Evolutionary conservation across 2,329 filamentous ascomycete species (phyloP).

Genomic region (Monosporascus sp.): DNA sequence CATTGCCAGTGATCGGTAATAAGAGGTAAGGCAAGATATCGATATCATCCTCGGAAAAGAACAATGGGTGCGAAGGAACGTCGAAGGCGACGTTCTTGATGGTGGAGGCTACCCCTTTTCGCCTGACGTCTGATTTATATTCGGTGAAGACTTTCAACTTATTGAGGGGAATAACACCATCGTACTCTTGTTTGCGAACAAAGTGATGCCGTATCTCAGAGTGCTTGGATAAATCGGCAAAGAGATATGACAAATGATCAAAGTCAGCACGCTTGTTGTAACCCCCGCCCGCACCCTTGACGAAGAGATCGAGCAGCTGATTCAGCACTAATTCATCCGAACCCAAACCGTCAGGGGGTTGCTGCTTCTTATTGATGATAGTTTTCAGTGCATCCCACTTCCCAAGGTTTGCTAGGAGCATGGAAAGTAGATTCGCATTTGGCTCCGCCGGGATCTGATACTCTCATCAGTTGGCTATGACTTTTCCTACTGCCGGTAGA

Average conservation of each 20-base stretch:
- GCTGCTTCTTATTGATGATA: slow-evolving; percentile 64
- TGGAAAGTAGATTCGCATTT: slow-evolving; percentile 79
- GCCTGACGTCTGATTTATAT: slow-evolving; percentile 74
- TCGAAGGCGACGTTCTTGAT: slow-evolving; percentile 95
- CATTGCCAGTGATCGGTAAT: slow-evolving; percentile 79
- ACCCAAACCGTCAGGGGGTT: slow-evolving; percentile 63
- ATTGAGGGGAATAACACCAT: slow-evolving; percentile 78
- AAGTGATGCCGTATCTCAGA: slow-evolving; percentile 72
- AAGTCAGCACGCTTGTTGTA: slow-evolving; percentile 85
- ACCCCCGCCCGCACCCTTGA: slow-evolving; percentile 76
- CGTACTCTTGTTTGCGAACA: slow-evolving; percentile 67
- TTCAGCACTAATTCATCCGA: slow-evolving; percentile 74
- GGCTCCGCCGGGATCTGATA: slow-evolving; percentile 64
- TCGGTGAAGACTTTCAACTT: slow-evolving; percentile 95
- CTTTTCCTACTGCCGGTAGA: background rate
- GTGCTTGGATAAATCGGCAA: slow-evolving; percentile 87
- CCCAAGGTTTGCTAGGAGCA: slow-evolving; percentile 87
- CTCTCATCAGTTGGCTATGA: slow-evolving; percentile 10
- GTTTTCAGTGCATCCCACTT: slow-evolving; percentile 72
- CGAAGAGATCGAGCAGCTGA: slow-evolving; percentile 92
- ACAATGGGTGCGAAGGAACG: slow-evolving; percentile 62
- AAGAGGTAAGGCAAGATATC: slow-evolving; percentile 86
- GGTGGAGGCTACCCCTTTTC: slow-evolving; percentile 91
- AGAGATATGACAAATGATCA: slow-evolving; percentile 90
- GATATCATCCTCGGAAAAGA: slow-evolving; percentile 67